phyloP scores from a whole-genome alignment of 306 rosid species.

The Begonia peltatifolia region DNA sequence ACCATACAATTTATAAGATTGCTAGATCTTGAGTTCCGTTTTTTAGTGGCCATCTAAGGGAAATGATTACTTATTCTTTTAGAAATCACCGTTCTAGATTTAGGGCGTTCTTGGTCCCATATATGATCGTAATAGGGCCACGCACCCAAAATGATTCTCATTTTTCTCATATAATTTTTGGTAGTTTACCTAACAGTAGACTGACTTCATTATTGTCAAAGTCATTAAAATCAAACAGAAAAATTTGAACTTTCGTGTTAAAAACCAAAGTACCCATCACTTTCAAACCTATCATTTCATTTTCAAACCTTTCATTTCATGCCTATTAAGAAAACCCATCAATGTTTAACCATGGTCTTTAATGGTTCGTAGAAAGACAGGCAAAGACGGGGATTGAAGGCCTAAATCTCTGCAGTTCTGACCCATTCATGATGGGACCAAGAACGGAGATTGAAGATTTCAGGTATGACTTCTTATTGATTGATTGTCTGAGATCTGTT shows the following conservation, averaged over 20 bases:
- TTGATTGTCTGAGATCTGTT: too few species aligned
- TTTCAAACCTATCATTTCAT: too few species aligned
- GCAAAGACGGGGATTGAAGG: conserved; percentile 53
- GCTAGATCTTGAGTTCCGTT: too few species aligned
- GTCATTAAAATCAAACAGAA: conserved; percentile 5
- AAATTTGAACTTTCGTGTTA: background rate
- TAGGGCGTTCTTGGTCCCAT: too few species aligned
- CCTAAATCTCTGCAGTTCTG: conserved; percentile 55
- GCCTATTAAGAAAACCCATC: background rate
- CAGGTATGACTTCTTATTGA: conserved; percentile 25
- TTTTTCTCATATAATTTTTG: conserved; percentile 24
- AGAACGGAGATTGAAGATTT: conserved; percentile 35
- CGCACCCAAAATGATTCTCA: conserved; percentile 12
- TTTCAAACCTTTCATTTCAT: too few species aligned
- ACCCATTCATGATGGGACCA: conserved; percentile 28
- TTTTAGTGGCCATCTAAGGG: too few species aligned
- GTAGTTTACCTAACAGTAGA: conserved; percentile 60
- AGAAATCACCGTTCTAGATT: background rate
- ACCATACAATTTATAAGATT: too few species aligned
- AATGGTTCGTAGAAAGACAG: conserved; percentile 40
- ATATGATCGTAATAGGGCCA: background rate
- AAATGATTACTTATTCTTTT: too few species aligned
- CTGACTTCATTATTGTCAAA: conserved; percentile 14
- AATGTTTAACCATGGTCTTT: conserved; percentile 6
- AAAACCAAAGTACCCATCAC: too few species aligned